Evolutionary conservation across 2,329 filamentous ascomycete genomes (phyloP), one percentile per base, ranked within the genome.

Genomic region (Trichoderma brevicompactum): DNA sequence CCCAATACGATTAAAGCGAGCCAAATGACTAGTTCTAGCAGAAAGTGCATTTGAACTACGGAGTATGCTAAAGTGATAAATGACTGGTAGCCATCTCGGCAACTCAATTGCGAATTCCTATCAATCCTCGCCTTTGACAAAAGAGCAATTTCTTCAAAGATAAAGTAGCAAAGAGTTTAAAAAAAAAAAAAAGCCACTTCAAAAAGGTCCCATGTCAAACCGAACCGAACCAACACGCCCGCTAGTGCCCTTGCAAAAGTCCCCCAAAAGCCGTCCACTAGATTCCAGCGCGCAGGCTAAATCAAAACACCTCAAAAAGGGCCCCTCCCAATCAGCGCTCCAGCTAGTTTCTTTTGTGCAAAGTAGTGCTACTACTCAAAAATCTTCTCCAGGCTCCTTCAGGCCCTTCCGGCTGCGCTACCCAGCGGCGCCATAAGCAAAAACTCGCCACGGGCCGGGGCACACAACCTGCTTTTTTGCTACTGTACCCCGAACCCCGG

Each of bases 381-480:
- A 28, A n/a, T n/a, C 23, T 28, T 28, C 23, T 28, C 23, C 23
- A 28, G 23, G 23, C 23, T 5, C 23, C 23, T 28, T 28, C 23
- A 28, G 5, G 23, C 23, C 23, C 23, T 28, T 28, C 23, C 23
- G 23, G 23, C 23, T 28, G 23, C 23, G 23, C 23, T 28, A 28
- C 23, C 23, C 23, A 49, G 23, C 41, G 40, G 6, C 43, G 38
- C 58, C 48, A 61, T 52, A 60, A 60, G 44, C 56, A 36, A 15
- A 53, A 43, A n/a, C 46, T 62, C 48, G 59, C 48, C 44, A 53
- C 59, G 59, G 59, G 23, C 59, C 59, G 48, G 40, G 46, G 17
- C 34, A 13, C 17, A 4, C 34, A 17, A 40, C 12, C 10, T 43
- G 36, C 38, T 19, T 12, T 28, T 28, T 23, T 19, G 52, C 19